These are phyloP conservation scores for Podaxis carcinomalis DNA, from an alignment of 768 basidiomycete species.

Conservation along the genomic window DNA sequence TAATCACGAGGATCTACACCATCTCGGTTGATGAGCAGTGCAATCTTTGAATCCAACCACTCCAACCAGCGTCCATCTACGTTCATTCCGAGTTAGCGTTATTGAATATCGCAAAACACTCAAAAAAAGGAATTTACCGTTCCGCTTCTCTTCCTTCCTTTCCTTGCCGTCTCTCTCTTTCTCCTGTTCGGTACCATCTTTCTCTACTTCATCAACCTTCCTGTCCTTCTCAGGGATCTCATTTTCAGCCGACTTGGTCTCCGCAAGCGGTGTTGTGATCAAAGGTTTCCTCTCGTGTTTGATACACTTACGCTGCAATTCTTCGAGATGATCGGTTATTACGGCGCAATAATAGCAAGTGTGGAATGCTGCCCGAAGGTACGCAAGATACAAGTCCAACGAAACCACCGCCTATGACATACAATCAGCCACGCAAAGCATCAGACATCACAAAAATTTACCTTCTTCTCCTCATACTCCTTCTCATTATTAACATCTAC, in stretches of 20 bases:
- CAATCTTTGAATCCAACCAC: conserved; percentile 83
- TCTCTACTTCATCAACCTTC: conserved; percentile 37
- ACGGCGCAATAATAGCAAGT: conserved; percentile 98
- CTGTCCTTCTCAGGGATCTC: conserved; percentile 48
- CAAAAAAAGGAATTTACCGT: conserved; percentile 1
- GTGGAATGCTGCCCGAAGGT: conserved; percentile 88
- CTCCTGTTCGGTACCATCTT: conserved; percentile 30
- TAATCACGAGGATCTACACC: conserved; percentile 84
- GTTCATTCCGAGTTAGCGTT: conserved; percentile 12
- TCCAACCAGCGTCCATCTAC: conserved; percentile 88
- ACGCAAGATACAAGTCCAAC: conserved; percentile 90
- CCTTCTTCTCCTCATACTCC: conserved; percentile 68
- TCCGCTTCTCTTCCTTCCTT: conserved; percentile 26
- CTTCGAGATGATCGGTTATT: conserved; percentile 89
- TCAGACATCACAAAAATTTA: conserved; percentile 27
- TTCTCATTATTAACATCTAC: conserved; percentile 61
- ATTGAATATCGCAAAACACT: conserved; percentile 19
- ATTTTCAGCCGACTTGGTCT: conserved; percentile 48
- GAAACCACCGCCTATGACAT: conserved; percentile 62
- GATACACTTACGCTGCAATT: conserved; percentile 92
- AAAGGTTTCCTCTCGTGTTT: conserved; percentile 82
- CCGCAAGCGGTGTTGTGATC: conserved; percentile 57
- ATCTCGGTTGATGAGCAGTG: conserved; percentile 72
- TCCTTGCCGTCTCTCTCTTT: conserved; percentile 31
- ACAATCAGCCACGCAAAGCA: conserved; percentile 18